These are phyloP conservation scores for Ceratobasidium sp. DNA, from an alignment of 1,284 basidiomycete species.

Conservation along the genomic window DNA sequence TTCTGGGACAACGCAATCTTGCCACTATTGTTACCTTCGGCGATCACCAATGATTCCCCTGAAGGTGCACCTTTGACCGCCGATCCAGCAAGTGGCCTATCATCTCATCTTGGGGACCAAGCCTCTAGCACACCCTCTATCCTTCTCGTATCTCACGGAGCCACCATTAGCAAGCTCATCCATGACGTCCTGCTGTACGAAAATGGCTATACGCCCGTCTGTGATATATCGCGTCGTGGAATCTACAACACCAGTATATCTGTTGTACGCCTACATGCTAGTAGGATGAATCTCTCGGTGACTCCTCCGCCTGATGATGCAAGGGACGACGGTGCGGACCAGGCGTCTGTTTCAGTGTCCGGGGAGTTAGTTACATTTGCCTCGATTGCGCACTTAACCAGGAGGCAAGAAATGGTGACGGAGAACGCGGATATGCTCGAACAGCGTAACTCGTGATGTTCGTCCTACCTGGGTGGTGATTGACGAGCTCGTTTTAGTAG, in stretches of 20 bases:
- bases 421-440: constrained; percentile 30
- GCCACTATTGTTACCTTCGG: background rate
- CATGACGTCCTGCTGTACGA: constrained; percentile 8
- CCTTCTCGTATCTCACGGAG: constrained; percentile 37
- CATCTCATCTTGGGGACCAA: background rate
- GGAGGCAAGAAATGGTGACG: background rate
- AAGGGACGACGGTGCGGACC: background rate
- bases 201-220: constrained; percentile 11
- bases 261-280: background rate
- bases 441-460: background rate
- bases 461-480: background rate
- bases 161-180: constrained; percentile 35
- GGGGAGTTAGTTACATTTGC: constrained; percentile 20
- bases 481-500: background rate
- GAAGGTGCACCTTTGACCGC: background rate
- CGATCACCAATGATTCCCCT: background rate
- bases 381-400: constrained; percentile 9
- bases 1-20: constrained; percentile 27
- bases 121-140: constrained; percentile 7
- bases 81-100: background rate
- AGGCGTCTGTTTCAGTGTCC: background rate
- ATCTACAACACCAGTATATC: constrained; percentile 32
- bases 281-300: background rate
- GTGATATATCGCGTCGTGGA: constrained; percentile 16
- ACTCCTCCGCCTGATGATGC: background rate